These are phyloP conservation scores for Viola pubescens DNA, from an alignment of 441 rosid genomes.

Conservation along the genomic window DNA sequence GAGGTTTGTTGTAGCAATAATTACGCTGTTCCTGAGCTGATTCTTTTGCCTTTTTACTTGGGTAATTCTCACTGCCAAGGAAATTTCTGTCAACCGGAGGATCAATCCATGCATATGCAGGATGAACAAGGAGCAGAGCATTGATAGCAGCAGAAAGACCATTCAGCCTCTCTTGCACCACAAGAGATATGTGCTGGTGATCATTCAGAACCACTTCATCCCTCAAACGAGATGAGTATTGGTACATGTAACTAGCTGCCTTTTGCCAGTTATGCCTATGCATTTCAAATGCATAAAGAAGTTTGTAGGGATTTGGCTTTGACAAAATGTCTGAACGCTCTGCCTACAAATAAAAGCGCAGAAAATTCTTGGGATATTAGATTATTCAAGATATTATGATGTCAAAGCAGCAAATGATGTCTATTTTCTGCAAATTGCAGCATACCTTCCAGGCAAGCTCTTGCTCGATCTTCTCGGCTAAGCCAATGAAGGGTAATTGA, in stretches of 20 bases:
- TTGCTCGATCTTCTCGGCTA: slow-evolving; percentile 81
- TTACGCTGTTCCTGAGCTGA: slow-evolving; percentile 47
- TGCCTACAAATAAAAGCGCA: slow-evolving; percentile 50
- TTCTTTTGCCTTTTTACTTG: slow-evolving; percentile 71
- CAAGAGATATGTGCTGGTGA: slow-evolving; percentile 42
- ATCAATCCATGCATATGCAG: slow-evolving; percentile 88
- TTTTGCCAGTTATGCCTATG: slow-evolving; percentile 87
- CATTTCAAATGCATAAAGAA: slow-evolving; percentile 95
- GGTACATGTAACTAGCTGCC: slow-evolving; percentile 87
- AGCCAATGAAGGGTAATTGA: slow-evolving; percentile 81
- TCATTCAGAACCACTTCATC: slow-evolving; percentile 52
- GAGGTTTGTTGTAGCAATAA: slow-evolving; percentile 14
- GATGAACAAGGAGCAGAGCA: slow-evolving; percentile 79
- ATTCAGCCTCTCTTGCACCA: slow-evolving; percentile 81
- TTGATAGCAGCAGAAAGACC: slow-evolving; percentile 90
- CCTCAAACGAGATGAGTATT: slow-evolving; percentile 67
- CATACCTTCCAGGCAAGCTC: slow-evolving; percentile 98
- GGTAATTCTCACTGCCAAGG: slow-evolving; percentile 36
- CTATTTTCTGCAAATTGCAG: slow-evolving; percentile 10
- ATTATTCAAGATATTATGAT: not conserved
- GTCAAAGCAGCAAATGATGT: slow-evolving; percentile 15
- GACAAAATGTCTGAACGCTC: slow-evolving; percentile 67
- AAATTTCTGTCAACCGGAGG: slow-evolving; percentile 39
- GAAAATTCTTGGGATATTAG: slow-evolving; percentile 13
- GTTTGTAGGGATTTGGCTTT: slow-evolving; percentile 79